Evolutionary conservation across 2,329 filamentous ascomycete genomes (phyloP), one percentile per base, ranked within the genome.

Genomic region (Corinectria fuckeliana): DNA sequence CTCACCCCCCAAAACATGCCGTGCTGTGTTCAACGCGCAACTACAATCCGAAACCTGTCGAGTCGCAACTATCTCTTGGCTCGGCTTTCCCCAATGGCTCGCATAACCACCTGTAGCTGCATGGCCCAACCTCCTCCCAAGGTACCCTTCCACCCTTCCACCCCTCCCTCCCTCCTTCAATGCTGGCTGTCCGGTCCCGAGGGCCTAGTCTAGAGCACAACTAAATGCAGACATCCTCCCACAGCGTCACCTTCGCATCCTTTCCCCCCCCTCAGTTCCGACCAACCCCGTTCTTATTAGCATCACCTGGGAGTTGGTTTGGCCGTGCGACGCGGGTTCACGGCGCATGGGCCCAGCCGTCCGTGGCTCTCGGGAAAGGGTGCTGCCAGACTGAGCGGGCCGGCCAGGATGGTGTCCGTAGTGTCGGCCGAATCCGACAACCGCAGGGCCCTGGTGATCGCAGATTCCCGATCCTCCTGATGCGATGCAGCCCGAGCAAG

Each of bases 61-160:
- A 42, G 51, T 60, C 36, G 47, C 57, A 56, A 30, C 23, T 30
- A 26, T 36, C 18, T 45, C 32, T 36, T 28, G 18, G 34, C 18
- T 26, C 25, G 18, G 51, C 26, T 23, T 36, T 28, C 32, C 50
- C 50, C 47, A 51, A 60, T 60, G 63, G 67, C 56, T 62, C 61
- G 59, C 67, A 63, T 67, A 64, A 58, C 14, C 44, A 42, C 39
- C 18, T n/a, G 55, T 63, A 50, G 61, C 58, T 62, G 66, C 66
- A 69, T 53, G 44, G 20, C 21, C 62, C 61, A 65, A 58, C 56
- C 50, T 57, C 60, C 39, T 59, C 44, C 51, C n/a, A n/a, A n/a
- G n/a, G n/a, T 56, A 56, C 39, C 44, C 42, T 28, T 39, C 25
- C n/a, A 49, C 16, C 47, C 45, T 53, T 34, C 30, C 30, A 9